Evolutionary conservation across 352 stramenopile genomes (phyloP), one percentile per base, ranked within the genome.

Genomic region (Aphanomyces stellatus): DNA sequence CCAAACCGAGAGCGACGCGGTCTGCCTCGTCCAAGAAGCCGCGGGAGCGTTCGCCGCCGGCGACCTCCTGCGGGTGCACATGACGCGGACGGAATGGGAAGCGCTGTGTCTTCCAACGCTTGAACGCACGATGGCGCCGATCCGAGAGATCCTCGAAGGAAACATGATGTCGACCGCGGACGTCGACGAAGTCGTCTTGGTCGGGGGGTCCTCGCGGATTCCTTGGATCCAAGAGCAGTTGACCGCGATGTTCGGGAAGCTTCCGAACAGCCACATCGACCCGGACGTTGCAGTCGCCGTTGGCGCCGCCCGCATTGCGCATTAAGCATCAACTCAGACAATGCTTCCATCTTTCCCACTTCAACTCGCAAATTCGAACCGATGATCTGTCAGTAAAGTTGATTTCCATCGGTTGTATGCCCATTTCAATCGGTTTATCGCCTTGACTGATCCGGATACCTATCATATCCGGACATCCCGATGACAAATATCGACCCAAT

Each of bases 221-320:
- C 79, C 79, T 28, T 89, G 80, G 79, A 76, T 90, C 11, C 80
- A 71, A 33, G 25, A 65, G 28, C 56, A 71, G 22, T 72, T 90
- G 19, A 72, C 74, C 0, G 57, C 72, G 34, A 74, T 86, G 49
- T 90, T 90, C 49, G 69, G 75, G 1, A 77, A 75, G 6, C 70
- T 67, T 40, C 80, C 82, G 6, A 77, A 82, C 25, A 75, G 72
- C 11, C 61, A 82, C 27, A 88, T 90, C 13, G 80, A 90, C 46
- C 81, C 80, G 10, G 81, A 90, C 59, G 73, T 90, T 22, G 81
- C 81, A 3, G 81, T 90, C 4, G 81, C 81, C 8, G 82, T 81
- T 33, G 81, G 81, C 28, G 81, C 81, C 27, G 81, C 81, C 13
- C 72, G 78, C 30, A 25, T 64, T 7, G 55, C 55, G 22, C 55